These are phyloP conservation scores for Naganishia cerealis DNA, from an alignment of 1,284 basidiomycete species.

Conservation along the genomic window DNA sequence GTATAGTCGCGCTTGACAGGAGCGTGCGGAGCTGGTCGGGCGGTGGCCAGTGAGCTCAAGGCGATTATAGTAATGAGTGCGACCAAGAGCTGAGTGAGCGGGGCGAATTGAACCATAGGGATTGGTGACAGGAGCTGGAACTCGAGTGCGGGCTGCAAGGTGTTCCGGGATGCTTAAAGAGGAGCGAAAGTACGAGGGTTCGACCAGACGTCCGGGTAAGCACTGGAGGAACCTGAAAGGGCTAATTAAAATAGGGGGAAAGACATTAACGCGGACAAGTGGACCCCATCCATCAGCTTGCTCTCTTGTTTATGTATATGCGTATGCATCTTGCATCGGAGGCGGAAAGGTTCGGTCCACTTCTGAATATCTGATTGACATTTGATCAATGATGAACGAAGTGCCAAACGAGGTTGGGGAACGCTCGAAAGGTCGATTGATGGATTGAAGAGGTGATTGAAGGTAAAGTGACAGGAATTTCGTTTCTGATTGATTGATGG, in stretches of 20 bases:
- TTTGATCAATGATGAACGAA: neutral
- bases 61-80: neutral
- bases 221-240: too few species aligned
- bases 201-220: too few species aligned
- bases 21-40: neutral
- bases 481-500: slow-evolving; percentile 1
- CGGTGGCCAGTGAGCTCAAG: neutral
- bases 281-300: too few species aligned
- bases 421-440: neutral
- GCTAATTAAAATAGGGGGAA: too few species aligned
- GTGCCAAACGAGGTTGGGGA: neutral
- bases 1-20: neutral
- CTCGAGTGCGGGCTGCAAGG: neutral
- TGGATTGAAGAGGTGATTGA: neutral
- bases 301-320: neutral
- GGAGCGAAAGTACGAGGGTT: too few species aligned
- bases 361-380: neutral
- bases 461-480: neutral
- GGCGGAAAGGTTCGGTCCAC: neutral
- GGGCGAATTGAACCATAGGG: neutral
- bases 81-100: neutral
- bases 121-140: neutral
- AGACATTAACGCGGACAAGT: too few species aligned
- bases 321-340: neutral
- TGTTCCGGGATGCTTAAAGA: too few species aligned